These are phyloP conservation scores for Lodderomyces margitis DNA, from an alignment of 1,139 yeast genomes.

Conservation along the genomic window DNA sequence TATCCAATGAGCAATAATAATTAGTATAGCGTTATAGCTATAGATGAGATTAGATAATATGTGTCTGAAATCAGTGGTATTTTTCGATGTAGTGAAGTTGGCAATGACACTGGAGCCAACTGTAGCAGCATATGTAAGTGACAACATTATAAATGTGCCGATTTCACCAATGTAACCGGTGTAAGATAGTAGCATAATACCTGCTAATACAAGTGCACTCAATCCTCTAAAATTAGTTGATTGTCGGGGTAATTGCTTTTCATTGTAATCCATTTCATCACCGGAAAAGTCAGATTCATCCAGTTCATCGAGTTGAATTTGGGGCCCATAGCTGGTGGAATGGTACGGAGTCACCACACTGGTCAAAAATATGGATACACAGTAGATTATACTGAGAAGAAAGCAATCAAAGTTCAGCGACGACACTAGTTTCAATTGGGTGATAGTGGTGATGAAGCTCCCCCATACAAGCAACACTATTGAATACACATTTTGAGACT, in stretches of 20 bases:
- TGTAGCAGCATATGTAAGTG: not conserved
- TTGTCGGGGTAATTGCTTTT: not conserved
- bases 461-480: constrained; percentile 11
- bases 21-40: not conserved
- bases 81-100: not conserved
- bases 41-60: not conserved
- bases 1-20: not conserved
- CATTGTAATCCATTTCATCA: not conserved
- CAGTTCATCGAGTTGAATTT: not conserved
- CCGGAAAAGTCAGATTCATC: not conserved
- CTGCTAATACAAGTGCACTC: not conserved
- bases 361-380: not conserved
- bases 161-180: not conserved
- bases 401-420: constrained; percentile 1
- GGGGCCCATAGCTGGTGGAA: not conserved
- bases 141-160: not conserved
- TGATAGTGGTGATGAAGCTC: constrained; percentile 5
- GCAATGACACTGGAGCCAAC: not conserved
- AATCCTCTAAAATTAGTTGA: not conserved
- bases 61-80: not conserved
- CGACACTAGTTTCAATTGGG: not conserved
- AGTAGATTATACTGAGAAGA: not conserved
- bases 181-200: not conserved
- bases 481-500: constrained; percentile 4
- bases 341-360: not conserved